phyloP scores from a whole-genome alignment of 805 yeast species.

The Candida loeiensis region DNA sequence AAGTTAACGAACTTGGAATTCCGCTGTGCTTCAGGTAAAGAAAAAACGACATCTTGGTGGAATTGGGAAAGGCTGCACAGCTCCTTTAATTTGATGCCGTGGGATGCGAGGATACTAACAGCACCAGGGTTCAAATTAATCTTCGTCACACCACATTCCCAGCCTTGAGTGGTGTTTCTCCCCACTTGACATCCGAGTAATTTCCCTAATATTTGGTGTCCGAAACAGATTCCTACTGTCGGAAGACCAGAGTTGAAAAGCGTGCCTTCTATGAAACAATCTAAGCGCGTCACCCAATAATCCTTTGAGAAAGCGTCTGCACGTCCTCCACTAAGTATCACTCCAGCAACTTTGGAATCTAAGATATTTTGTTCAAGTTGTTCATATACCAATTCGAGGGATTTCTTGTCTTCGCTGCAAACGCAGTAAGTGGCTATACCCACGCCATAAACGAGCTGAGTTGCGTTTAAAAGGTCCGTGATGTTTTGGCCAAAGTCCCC shows the following conservation, averaged over 20 bases:
- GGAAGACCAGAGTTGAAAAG: conserved; percentile 34
- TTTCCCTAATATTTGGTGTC: conserved; percentile 75
- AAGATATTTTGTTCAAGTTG: conserved; percentile 23
- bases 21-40: conserved; percentile 31
- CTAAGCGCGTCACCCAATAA: conserved; percentile 31
- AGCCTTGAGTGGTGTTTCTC: conserved; percentile 53
- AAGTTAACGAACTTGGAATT: conserved; percentile 32
- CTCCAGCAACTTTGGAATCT: conserved; percentile 30
- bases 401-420: conserved; percentile 17
- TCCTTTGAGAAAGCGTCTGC: conserved; percentile 42
- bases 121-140: conserved; percentile 43
- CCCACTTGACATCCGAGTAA: conserved; percentile 60
- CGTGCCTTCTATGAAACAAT: conserved; percentile 26
- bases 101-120: neutral
- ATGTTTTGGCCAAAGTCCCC: conserved; percentile 57
- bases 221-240: conserved; percentile 75
- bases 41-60: conserved; percentile 39
- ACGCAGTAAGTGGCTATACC: conserved; percentile 37
- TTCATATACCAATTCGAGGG: conserved; percentile 14
- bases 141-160: conserved; percentile 67
- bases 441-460: conserved; percentile 15
- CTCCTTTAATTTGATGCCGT: conserved; percentile 25
- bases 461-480: conserved; percentile 23
- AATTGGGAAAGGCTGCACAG: conserved; percentile 45
- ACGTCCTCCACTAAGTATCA: conserved; percentile 54